Evolutionary conservation across 495 filamentous ascomycete genomes (phyloP).

Genomic region (Penicillium bialowiezense): DNA sequence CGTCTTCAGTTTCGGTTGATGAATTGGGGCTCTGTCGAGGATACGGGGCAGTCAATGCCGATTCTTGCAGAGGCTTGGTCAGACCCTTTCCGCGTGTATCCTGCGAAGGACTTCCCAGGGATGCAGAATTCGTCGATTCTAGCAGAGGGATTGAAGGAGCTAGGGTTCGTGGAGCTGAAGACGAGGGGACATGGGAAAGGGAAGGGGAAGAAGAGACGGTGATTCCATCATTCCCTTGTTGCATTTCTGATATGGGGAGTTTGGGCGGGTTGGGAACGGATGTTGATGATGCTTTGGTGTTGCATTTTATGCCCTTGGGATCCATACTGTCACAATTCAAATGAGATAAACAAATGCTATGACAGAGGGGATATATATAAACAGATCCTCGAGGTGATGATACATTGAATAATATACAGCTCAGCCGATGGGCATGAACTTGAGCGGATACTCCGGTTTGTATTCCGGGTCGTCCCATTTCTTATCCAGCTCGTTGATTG

Average conservation of each 20-base stretch:
- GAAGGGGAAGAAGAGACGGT: slow-evolving; percentile 34
- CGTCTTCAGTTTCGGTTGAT: slow-evolving; percentile 85
- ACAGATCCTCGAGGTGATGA: neutral
- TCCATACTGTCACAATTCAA: neutral
- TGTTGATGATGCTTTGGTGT: too few relatives aligned
- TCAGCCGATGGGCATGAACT: neutral
- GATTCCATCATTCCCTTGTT: too few relatives aligned
- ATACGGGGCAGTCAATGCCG: slow-evolving; percentile 57
- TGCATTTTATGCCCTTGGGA: neutral
- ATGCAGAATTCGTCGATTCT: slow-evolving; percentile 62
- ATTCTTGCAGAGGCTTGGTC: slow-evolving; percentile 69
- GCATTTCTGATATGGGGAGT: too few relatives aligned
- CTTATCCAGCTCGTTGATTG: slow-evolving; percentile 6
- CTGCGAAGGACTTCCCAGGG: slow-evolving; percentile 95
- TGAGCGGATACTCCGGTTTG: neutral
- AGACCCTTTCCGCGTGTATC: slow-evolving; percentile 81
- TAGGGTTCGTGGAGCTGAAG: slow-evolving; percentile 48
- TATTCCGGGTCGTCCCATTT: slow-evolving; percentile 20
- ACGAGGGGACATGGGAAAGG: slow-evolving; percentile 44
- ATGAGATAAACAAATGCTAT: neutral
- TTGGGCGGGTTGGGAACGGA: too few relatives aligned
- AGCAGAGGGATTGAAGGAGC: slow-evolving; percentile 38
- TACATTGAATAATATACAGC: neutral
- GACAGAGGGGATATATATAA: neutral
- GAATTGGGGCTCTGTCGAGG: slow-evolving; percentile 51